Conservation (phyloP, 495 filamentous ascomycete species). For the Hypoxylon fragiforme region DNA sequence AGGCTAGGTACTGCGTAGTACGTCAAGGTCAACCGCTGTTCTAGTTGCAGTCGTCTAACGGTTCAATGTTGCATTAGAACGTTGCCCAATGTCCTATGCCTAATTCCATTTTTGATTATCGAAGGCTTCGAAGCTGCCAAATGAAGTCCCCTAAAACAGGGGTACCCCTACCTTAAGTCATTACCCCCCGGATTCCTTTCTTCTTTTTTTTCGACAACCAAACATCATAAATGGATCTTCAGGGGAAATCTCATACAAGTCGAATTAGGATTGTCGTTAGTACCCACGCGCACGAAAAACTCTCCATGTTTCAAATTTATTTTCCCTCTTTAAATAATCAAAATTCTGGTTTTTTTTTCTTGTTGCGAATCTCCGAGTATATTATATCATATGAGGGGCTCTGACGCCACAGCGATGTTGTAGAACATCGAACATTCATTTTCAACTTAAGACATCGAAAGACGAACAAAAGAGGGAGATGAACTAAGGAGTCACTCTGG, state of each 20-base stretch:
- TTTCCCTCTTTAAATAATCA: slow-evolving; percentile 6
- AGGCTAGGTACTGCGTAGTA: too few species aligned
- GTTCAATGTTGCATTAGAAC: slow-evolving; percentile 3
- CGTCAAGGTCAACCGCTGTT: not conserved
- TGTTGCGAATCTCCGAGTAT: too few species aligned
- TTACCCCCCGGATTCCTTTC: slow-evolving; percentile 6
- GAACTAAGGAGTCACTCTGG: not conserved
- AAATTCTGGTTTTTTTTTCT: too few species aligned
- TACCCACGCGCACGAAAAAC: slow-evolving; percentile 24
- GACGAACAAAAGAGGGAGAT: slow-evolving; percentile 1
- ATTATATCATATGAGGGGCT: too few species aligned
- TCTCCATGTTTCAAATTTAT: slow-evolving; percentile 31
- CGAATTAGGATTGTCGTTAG: slow-evolving; percentile 28
- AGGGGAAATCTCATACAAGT: slow-evolving; percentile 20
- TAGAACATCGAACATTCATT: slow-evolving; percentile 28
- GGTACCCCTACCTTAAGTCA: slow-evolving; percentile 6
- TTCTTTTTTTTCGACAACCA: slow-evolving; percentile 10
- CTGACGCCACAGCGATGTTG: too few species aligned
- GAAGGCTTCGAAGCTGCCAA: not conserved
- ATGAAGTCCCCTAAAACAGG: slow-evolving; percentile 13
- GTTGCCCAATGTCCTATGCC: slow-evolving; percentile 12
- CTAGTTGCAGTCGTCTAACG: slow-evolving; percentile 8
- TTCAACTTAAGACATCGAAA: slow-evolving; percentile 17
- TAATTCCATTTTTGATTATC: slow-evolving; percentile 5
- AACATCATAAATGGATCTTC: slow-evolving; percentile 23